Evolutionary conservation across 2,329 filamentous ascomycete species (phyloP), one percentile per base, ranked within the genome.

Genomic region (Diaporthe velutina): DNA sequence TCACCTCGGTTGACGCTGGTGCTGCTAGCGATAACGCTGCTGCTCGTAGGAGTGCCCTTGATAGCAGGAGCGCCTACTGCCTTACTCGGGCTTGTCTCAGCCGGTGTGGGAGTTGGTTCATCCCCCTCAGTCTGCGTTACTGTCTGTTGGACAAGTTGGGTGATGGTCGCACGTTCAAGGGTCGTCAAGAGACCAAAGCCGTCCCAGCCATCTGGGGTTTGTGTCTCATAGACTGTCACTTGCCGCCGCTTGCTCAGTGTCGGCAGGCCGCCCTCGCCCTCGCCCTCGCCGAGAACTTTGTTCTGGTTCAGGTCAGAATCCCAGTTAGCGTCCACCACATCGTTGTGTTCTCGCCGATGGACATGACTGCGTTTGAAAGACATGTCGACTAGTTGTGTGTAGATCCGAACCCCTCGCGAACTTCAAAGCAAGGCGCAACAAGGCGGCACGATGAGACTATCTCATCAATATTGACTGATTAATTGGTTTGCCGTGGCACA

Each of bases 221-320:
- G 71, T 33, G 83, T 84, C 35, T 78, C 78, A 73, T 80, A 83
- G 13, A 83, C 78, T 6, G 82, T 83, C 40, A 76, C 73, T n/a
- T n/a, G n/a, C 17, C 74, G 60, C 40, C 71, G 71, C 38, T 74
- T 72, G 45, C 33, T 33, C 42, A 52, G 28, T 6, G 57, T 52
- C 25, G 50, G 60, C 42, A 42, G n/a, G n/a, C n/a, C n/a, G n/a
- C n/a, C 6, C 8, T n/a, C 60, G 25, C 33, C 35, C 30, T 33
- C 7, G 33, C 55, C 17, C 22, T 64, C 50, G 9, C 6, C 70
- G 17, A 42, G 40, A 58, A 22, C 61, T 33, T 66, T 66, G 28
- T 66, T 42, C 40, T 60, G 25, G 13, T 9, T 25, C 42, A 28
- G 30, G 30, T 48, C 45, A 22, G 33, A 35, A 22, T 28, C 68